Base-by-base conservation (phyloP, 768 basidiomycete genomes). In the Steccherinum ochraceum region DNA sequence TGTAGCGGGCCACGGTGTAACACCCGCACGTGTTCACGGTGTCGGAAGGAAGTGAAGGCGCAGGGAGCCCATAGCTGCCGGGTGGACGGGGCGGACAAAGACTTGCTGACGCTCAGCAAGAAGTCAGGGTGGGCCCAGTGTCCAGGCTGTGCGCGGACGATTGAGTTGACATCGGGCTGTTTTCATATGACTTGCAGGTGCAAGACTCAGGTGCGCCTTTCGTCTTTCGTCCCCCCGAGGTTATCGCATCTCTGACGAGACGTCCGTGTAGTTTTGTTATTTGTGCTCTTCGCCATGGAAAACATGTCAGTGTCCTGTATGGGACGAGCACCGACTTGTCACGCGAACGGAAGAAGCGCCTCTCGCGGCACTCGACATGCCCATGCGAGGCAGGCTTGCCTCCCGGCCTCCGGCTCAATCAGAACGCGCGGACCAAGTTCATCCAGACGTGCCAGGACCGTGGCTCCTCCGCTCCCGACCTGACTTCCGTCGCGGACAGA, bases 181-280 rank as follows among this genome's bases (percentile, higher is more conserved):
- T 57, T 53, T 49, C 65, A 67, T 49, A 63, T 65, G 58, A 61
- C 59, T 27, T 67, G 64, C 58, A 52, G 51, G 19, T 63, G 53
- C 62, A 56, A 43, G 27, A 49, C 48, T 20, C 49, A 56, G 41
- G 41, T 43, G 11, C 18, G 41, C n/a, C n/a, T n/a, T n/a, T n/a
- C n/a, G n/a, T n/a, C n/a, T n/a, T 43, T 23, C n/a, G 21, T 43
- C 21, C 7, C 7, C 35, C 11, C 35, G 11, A 11, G 11, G 11
- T 11, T n/a, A 39, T 39, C n/a, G 35, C 11, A 11, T 11, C 11
- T 11, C n/a, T 39, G 35, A 39, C 35, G 11, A 39, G n/a, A 11
- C 35, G 11, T 39, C n/a, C n/a, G 35, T 19, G 18, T 43, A 43
- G 48, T 58, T 58, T 52, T 58, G 57, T 52, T 58, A 53, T 45